Percentiles rank a stretch among this genome's conserved stretches.
phyloP scores from a whole-genome alignment of 78 protist species.

The Trichosphaerium sp. region DNA sequence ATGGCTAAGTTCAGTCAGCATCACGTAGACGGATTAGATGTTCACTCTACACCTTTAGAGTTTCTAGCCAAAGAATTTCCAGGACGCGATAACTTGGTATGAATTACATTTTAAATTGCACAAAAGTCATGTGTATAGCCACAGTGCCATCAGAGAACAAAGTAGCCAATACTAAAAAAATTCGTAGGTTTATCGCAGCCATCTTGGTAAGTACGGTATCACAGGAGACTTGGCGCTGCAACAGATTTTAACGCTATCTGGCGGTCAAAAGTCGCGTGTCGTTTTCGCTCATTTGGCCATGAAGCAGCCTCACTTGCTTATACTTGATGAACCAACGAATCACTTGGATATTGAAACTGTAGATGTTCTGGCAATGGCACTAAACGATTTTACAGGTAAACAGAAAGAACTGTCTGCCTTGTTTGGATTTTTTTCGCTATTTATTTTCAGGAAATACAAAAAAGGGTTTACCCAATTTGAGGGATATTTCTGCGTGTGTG shows the following conservation, averaged over 20 bases:
- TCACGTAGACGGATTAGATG: conserved; percentile 40
- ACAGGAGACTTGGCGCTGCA: conserved; percentile 60
- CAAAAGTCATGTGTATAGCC: too few relatives aligned
- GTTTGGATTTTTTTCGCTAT: conserved; percentile 31
- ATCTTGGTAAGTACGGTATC: conserved; percentile 69
- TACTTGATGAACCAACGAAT: conserved; percentile 93
- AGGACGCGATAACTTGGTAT: too few relatives aligned
- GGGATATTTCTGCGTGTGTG: too few relatives aligned
- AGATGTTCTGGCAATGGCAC: conserved; percentile 27
- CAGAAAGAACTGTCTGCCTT: not conserved
- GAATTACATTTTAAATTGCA: too few relatives aligned
- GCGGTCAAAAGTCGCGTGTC: conserved; percentile 82
- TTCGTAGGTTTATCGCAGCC: too few relatives aligned
- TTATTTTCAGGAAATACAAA: not conserved
- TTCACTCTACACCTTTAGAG: conserved; percentile 27
- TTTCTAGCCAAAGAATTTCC: not conserved
- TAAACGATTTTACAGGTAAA: not conserved
- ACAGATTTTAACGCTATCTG: conserved; percentile 71
- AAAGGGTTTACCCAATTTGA: not conserved
- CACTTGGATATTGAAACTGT: conserved; percentile 82
- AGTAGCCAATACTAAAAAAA: too few relatives aligned
- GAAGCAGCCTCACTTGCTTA: conserved; percentile 60
- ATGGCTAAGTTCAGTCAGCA: conserved; percentile 46
- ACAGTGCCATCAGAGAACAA: too few relatives aligned
- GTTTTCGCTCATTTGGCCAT: conserved; percentile 51